Conservation (phyloP, 495 filamentous ascomycete genomes). For the Podospora comata region DNA sequence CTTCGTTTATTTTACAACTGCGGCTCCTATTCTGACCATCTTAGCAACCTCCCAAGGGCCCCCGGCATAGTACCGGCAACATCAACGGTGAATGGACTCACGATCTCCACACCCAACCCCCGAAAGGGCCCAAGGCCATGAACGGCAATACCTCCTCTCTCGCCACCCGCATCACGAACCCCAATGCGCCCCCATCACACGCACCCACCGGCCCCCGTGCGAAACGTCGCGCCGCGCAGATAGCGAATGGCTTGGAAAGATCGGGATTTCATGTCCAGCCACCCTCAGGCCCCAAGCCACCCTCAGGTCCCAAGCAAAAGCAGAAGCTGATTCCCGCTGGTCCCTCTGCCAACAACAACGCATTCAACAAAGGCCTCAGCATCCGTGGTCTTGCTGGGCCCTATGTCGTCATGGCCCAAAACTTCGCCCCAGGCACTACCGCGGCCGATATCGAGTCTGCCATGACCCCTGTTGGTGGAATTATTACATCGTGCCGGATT, state of each 20-base stretch:
- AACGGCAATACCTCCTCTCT: conserved; percentile 31
- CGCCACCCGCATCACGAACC: conserved; percentile 43
- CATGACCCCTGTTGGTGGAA: conserved; percentile 67
- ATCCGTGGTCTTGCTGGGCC: conserved; percentile 81
- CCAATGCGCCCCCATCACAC: conserved; percentile 26
- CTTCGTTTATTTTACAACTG: background rate
- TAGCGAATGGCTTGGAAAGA: conserved; percentile 31
- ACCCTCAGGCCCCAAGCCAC: conserved; percentile 23
- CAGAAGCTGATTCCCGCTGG: conserved; percentile 3
- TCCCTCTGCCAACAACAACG: background rate
- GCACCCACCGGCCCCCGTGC: conserved; percentile 22
- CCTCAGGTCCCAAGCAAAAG: conserved; percentile 4
- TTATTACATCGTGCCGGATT: conserved; percentile 68
- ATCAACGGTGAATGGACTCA: conserved; percentile 58
- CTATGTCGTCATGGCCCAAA: conserved; percentile 78
- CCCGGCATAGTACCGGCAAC: conserved; percentile 38
- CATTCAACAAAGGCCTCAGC: conserved; percentile 53
- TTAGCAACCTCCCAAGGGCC: conserved; percentile 17
- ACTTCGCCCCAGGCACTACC: conserved; percentile 90
- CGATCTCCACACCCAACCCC: conserved; percentile 45
- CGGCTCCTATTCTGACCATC: too few relatives aligned
- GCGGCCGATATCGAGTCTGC: conserved; percentile 91
- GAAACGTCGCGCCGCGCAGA: conserved; percentile 35
- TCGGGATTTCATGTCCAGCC: conserved; percentile 29
- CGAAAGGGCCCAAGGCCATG: conserved; percentile 36